Evolutionary conservation across 2,329 filamentous ascomycete genomes (phyloP), one percentile per base, ranked within the genome.

Genomic region (Lachnellula subtilissima): DNA sequence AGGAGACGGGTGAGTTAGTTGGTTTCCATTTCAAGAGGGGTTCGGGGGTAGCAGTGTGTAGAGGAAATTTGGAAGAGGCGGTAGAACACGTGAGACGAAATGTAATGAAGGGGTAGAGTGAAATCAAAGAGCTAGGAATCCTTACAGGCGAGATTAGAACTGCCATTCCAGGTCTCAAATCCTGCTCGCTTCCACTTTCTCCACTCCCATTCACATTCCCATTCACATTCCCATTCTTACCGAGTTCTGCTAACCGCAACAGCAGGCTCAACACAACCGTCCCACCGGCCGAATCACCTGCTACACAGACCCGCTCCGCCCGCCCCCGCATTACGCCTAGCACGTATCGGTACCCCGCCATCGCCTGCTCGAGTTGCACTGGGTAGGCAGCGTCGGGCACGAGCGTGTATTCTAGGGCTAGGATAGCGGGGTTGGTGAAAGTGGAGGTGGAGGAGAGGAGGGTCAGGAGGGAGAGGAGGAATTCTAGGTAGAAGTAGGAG

Each of bases 401-500:
- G 1, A 95, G 77, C 0, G 86, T 90, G 69, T 94, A 94, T 57
- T 94, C 89, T 5, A 94, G 76, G 1, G 87, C 84, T 67, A 94
- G 91, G 3, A 94, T 80, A 22, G 88, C 87, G 0, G 90, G 90
- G 66, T 92, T 94, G 9, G 74, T 70, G 69, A 87, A 93, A 1
- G 88, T 17, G 77, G 75, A 51, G 80, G 60, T 73, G 54, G 82
- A 77, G 39, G 82, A 77, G 40, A 95, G 76, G 17, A 91, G 73
- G 45, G 78, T 76, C 12, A 89, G 74, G 86, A 87, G 91, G 8
- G 84, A 81, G 53, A 93, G 75, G 2, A 95, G 77, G 63, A 93
- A 94, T 66, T 95, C 91, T 37, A 92, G 80, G 70, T 95, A 95
- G 71, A 95, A 95, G 73, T 88, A 88, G 17, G 81, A 77, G 12